Base-by-base conservation (phyloP, 805 yeast species). In the Cyberlindnera mississippiensis region DNA sequence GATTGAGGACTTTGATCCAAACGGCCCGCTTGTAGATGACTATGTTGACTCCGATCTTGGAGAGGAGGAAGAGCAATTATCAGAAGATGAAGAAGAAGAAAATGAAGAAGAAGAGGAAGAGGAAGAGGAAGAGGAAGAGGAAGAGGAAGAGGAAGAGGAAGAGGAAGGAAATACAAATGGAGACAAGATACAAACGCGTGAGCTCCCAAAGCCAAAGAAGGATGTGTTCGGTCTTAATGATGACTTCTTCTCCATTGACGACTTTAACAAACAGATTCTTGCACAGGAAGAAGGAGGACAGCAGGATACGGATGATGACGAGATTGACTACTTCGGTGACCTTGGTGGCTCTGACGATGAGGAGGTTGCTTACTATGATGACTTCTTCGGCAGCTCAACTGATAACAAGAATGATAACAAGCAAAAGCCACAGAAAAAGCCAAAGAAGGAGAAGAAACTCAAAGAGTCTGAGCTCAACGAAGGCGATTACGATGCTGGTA, bases 181-280 rank as follows among this genome's bases (percentile, higher is more conserved):
- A 15, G 77, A 69, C 30, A 82, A 76, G 24, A 68, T 64, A 18
- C 31, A 17, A 2, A 10, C 32, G n/a, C 27, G 29, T 26, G 35
- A 36, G 57, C 17, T 13, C 30, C 46, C 41, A 14, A 51, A 50
- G 19, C 69, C 71, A 31, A 47, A 47, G 41, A 44, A 47, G 40
- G 86, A 80, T 53, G 72, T 65, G 2, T 75, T 72, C 53, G 91
- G 89, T 1, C 69, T 90, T 24, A 85, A 90, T 57, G 95, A 87
- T 55, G 86, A 80, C 6, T 82, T 89, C 52, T 91, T 91, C 58
- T 80, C 86, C 45, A 77, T 91, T 32, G 95, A 88, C 50, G 85
- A 84, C 40, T 91, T 85, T 68, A 86, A 84, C 63, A 76, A 73
- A 56, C 88, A 81, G 59, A 78, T 80, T n/a, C 56, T 85, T 32